A percentile compares a stretch with the other conserved stretches of the same genome.
Conservation (phyloP, 2,329 filamentous ascomycete species). For the Botrytis fabae region DNA sequence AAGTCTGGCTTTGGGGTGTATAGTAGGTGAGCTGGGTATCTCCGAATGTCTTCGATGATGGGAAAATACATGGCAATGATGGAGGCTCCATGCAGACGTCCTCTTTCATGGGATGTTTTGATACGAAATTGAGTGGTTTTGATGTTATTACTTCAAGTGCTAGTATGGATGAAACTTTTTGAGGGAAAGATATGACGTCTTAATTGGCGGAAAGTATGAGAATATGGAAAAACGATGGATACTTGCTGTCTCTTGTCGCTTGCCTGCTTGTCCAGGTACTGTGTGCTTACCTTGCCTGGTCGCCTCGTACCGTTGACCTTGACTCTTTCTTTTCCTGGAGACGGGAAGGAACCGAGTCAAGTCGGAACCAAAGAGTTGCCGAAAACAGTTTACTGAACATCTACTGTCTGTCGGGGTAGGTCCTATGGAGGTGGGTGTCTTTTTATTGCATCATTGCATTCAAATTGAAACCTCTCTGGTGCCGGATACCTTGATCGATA, state of each 20-base stretch:
- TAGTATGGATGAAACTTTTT: not conserved
- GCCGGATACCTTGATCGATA: not conserved
- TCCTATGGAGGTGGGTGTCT: not conserved
- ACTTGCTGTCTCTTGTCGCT: constrained; percentile 12
- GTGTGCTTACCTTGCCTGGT: not conserved
- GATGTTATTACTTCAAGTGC: not conserved
- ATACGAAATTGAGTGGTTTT: not conserved
- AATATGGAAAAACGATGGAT: not conserved
- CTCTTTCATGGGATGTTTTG: not conserved
- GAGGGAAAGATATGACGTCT: not conserved
- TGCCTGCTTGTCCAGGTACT: not conserved
- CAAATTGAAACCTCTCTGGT: not conserved
- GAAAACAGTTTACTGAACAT: not conserved
- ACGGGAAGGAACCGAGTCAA: constrained; percentile 8
- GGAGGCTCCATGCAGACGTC: constrained; percentile 4
- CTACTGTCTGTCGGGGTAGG: not conserved
- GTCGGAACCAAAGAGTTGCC: not conserved
- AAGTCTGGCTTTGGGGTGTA: not conserved
- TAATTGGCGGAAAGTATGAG: not conserved
- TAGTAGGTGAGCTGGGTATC: not conserved
- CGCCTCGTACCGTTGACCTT: constrained; percentile 2
- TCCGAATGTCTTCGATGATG: not conserved
- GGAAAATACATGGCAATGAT: constrained; percentile 10
- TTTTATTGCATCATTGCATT: not conserved
- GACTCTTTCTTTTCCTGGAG: constrained; percentile 8